A percentile compares a stretch with the other conserved stretches of the same genome.
Evolutionary conservation across 73 alveolate species (phyloP).

Genomic region (Tetrahymena malaccensis): DNA sequence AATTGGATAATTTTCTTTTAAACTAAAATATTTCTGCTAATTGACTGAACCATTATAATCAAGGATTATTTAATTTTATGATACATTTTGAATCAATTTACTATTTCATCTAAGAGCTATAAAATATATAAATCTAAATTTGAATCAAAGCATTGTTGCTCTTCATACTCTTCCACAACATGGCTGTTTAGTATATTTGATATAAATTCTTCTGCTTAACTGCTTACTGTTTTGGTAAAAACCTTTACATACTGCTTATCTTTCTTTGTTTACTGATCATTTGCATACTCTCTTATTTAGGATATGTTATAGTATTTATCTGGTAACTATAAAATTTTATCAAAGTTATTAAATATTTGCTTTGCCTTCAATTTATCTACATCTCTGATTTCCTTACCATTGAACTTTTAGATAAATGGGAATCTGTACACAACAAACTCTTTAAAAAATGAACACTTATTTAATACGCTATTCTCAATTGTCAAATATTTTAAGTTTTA

Average conservation of each 20-base stretch:
- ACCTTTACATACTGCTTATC: conserved; percentile 8
- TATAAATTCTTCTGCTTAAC: neutral
- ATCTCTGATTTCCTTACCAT: conserved; percentile 61
- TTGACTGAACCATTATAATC: too few species aligned
- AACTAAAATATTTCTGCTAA: neutral
- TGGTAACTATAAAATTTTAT: conserved; percentile 49
- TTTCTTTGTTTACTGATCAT: neutral
- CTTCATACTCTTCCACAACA: neutral
- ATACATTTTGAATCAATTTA: neutral
- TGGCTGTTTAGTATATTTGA: neutral
- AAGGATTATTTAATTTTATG: neutral
- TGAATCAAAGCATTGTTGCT: neutral
- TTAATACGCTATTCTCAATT: conserved; percentile 67
- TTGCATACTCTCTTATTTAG: neutral
- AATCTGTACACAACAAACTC: conserved; percentile 80
- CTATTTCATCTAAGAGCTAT: neutral
- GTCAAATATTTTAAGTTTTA: conserved; percentile 40
- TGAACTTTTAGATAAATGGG: conserved; percentile 61
- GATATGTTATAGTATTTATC: neutral
- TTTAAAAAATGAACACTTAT: conserved; percentile 48
- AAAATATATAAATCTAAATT: neutral
- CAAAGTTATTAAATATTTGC: conserved; percentile 56
- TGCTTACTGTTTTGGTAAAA: neutral
- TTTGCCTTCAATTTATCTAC: conserved; percentile 62
- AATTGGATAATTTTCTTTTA: too few species aligned